phyloP scores from a whole-genome alignment of 768 basidiomycete species.

The Podaxis sp. region DNA sequence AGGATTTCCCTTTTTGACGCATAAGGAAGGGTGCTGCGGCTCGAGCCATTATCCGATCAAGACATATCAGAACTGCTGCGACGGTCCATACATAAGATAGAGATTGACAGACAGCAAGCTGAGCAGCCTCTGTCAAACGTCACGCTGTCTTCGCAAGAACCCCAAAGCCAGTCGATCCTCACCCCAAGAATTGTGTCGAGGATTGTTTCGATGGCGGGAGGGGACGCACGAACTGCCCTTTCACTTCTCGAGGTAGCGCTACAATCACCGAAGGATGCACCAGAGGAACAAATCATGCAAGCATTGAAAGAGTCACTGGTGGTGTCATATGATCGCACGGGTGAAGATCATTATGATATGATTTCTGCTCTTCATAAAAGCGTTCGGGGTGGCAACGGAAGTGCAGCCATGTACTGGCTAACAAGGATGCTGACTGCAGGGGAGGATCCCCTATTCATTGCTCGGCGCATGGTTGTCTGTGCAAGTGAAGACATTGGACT shows the following conservation, averaged over 20 bases:
- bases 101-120: neutral
- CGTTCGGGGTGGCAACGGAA: conserved; percentile 72
- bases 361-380: conserved; percentile 85
- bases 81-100: conserved; percentile 2
- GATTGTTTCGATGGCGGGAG: conserved; percentile 55
- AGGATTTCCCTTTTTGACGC: conserved; percentile 17
- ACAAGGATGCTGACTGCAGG: conserved; percentile 81
- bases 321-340: conserved; percentile 71
- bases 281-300: conserved; percentile 51
- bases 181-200: conserved; percentile 46
- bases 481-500: conserved; percentile 87
- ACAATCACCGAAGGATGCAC: conserved; percentile 35
- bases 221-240: conserved; percentile 78
- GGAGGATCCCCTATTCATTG: conserved; percentile 80
- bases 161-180: conserved; percentile 34
- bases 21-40: conserved; percentile 62
- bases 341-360: conserved; percentile 79
- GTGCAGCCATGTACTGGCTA: conserved; percentile 86
- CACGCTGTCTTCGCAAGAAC: conserved; percentile 8
- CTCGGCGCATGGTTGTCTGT: conserved; percentile 71
- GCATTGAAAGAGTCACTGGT: conserved; percentile 63
- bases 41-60: conserved; percentile 64
- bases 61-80: conserved; percentile 51
- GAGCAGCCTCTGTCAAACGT: conserved; percentile 14
- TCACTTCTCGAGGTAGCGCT: conserved; percentile 75